A percentile compares a stretch with the other conserved stretches of the same genome.
Evolutionary conservation across 2,329 filamentous ascomycete genomes (phyloP).

Genomic region (Colletotrichum shisoi): DNA sequence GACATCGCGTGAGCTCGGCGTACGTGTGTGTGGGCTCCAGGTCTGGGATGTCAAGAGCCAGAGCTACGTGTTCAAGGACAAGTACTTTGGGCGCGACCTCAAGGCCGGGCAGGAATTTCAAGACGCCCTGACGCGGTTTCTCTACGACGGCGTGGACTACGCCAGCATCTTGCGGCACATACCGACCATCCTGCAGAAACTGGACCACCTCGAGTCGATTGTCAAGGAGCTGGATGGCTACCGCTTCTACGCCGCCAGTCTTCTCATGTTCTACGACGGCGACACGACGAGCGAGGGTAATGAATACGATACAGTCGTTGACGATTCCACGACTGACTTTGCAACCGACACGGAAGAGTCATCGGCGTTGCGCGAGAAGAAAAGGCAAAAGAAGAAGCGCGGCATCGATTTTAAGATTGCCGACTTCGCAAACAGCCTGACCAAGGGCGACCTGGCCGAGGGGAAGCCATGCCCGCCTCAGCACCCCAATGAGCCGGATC

Average conservation of each 20-base stretch:
- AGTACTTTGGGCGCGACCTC: constrained; percentile 91
- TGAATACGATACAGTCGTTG: constrained; percentile 60
- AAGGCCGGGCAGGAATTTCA: constrained; percentile 91
- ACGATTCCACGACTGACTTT: constrained; percentile 66
- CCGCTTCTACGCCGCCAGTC: constrained; percentile 92
- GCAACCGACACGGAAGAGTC: constrained; percentile 66
- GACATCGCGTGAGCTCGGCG: constrained; percentile 88
- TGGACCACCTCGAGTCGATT: constrained; percentile 82
- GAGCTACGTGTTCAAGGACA: constrained; percentile 94
- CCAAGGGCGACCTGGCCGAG: constrained; percentile 75
- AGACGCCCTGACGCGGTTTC: constrained; percentile 83
- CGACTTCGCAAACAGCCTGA: constrained; percentile 97
- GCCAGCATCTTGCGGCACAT: constrained; percentile 85
- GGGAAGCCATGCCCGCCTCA: constrained; percentile 78
- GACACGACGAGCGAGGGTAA: constrained; percentile 63
- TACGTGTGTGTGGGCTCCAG: constrained; percentile 93
- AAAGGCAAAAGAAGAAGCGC: constrained; percentile 58
- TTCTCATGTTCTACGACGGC: constrained; percentile 97
- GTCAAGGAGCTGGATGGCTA: constrained; percentile 82
- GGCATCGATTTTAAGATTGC: constrained; percentile 95
- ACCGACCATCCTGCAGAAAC: constrained; percentile 83
- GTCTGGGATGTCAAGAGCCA: constrained; percentile 89
- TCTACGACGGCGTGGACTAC: constrained; percentile 87
- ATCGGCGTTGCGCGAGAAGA: constrained; percentile 50
- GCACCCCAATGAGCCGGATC: constrained; percentile 81